Evolutionary conservation across 2,329 filamentous ascomycete species (phyloP).

Genomic region (Polytolypa hystricis): DNA sequence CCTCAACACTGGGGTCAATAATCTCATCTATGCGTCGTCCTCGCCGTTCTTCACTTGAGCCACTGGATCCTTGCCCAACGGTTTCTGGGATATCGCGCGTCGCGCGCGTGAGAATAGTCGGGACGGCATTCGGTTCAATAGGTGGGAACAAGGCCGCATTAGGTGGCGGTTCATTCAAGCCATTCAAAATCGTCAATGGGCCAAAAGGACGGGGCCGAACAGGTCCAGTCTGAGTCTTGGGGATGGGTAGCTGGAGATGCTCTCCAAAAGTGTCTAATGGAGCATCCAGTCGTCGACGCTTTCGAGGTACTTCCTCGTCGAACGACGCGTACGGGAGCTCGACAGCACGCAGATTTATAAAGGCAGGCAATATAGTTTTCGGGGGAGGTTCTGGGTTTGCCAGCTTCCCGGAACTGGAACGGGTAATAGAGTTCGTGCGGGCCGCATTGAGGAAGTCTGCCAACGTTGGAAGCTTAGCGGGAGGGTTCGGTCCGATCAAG

Average conservation of each 20-base stretch:
- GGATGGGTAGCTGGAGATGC: slow-evolving; percentile 37
- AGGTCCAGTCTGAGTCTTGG: slow-evolving; percentile 35
- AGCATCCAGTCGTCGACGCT: slow-evolving; percentile 33
- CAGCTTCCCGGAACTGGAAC: slow-evolving; percentile 20
- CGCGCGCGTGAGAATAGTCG: slow-evolving; percentile 27
- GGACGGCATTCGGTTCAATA: slow-evolving; percentile 42
- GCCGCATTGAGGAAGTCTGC: slow-evolving; percentile 27
- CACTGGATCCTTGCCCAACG: neutral
- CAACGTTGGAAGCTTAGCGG: slow-evolving; percentile 26
- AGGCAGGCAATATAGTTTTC: slow-evolving; percentile 33
- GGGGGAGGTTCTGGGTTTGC: slow-evolving; percentile 27
- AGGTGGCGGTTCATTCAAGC: slow-evolving; percentile 52
- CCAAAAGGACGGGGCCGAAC: slow-evolving; percentile 32
- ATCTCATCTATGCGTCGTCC: slow-evolving; percentile 28
- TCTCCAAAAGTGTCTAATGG: slow-evolving; percentile 32
- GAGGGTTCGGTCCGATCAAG: slow-evolving; percentile 18
- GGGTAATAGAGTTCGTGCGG: slow-evolving; percentile 25
- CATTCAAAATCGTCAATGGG: slow-evolving; percentile 43
- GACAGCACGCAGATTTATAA: slow-evolving; percentile 37
- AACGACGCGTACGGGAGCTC: slow-evolving; percentile 34
- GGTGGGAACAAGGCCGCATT: slow-evolving; percentile 50
- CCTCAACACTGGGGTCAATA: slow-evolving; percentile 19
- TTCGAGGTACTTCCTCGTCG: slow-evolving; percentile 28
- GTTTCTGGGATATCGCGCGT: slow-evolving; percentile 16
- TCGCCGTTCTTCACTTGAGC: slow-evolving; percentile 17